phyloP scores from a whole-genome alignment of 805 yeast genomes.

The Metschnikowia anglica region DNA sequence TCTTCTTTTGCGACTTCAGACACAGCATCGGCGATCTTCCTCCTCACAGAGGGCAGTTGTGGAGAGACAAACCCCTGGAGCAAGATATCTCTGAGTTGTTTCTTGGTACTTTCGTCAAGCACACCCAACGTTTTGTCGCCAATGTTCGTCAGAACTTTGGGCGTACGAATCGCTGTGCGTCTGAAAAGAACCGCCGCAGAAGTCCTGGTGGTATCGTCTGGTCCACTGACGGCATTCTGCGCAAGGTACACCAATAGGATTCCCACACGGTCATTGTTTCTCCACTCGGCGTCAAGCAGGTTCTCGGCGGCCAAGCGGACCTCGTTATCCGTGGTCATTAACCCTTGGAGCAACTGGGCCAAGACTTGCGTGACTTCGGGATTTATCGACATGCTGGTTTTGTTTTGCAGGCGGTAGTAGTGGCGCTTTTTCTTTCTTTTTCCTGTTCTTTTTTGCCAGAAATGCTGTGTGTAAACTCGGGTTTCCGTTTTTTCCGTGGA shows the following conservation, averaged over 20 bases:
- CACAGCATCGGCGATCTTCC: constrained; percentile 89
- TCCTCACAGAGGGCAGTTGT: constrained; percentile 77
- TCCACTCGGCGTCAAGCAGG: constrained; percentile 74
- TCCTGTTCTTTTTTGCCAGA: too few relatives aligned
- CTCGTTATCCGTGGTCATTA: constrained; percentile 76
- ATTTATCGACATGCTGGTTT: constrained; percentile 1
- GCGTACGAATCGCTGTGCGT: constrained; percentile 78
- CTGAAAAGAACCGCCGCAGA: constrained; percentile 82
- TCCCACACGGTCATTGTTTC: constrained; percentile 62
- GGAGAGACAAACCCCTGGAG: constrained; percentile 70
- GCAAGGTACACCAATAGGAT: constrained; percentile 74
- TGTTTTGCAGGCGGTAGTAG: too few relatives aligned
- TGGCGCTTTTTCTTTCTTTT: too few relatives aligned
- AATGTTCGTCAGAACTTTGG: constrained; percentile 61
- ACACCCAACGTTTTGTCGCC: constrained; percentile 78
- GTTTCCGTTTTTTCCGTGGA: too few relatives aligned
- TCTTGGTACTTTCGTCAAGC: constrained; percentile 55
- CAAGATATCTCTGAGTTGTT: constrained; percentile 62
- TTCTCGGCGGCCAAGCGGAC: constrained; percentile 78
- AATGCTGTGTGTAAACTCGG: too few relatives aligned
- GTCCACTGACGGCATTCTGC: constrained; percentile 67
- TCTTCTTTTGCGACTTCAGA: constrained; percentile 83
- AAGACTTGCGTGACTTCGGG: constrained; percentile 13
- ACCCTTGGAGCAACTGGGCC: constrained; percentile 37
- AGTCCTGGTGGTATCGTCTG: constrained; percentile 57